Evolutionary conservation across 352 stramenopile species (phyloP), one percentile per base, ranked within the genome.

Genomic region (Phytophthora ohioensis): DNA sequence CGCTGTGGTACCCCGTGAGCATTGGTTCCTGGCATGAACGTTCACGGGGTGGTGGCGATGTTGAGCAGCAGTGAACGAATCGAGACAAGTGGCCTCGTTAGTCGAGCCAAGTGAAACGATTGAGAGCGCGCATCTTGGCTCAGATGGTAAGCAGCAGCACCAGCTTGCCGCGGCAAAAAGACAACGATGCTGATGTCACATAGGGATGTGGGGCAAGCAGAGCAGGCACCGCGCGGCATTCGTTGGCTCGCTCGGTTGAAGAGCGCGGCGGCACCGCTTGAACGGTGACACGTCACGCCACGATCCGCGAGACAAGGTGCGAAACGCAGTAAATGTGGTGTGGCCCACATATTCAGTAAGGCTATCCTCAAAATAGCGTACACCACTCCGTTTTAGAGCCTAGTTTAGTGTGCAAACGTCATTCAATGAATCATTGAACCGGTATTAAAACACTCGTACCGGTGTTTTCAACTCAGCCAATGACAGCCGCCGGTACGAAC

Each of bases 261-360:
- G 60, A 17, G 7, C 12, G 38, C 46, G 52, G 31, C 38, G 17
- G 41, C 61, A 56, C 42, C 61, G 56, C 17, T 69, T 34, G 52
- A 52, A 41, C 27, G 10, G 32, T 69, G 62, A 34, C 61, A 69
- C 61, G 61, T 69, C 52, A 63, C 34, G 35, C 15, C 48, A 56
- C 48, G 31, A 56, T 41, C 9, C 27, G 21, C 32, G 47, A 39
- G 47, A 54, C 47, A 54, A 54, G 43, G 42, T 48, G n/a, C 13
- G n/a, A 13, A 4, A 48, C 42, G 32, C 30, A 9, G 4, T 32
- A 3, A 30, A 32, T 27, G 13, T 42, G 12, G 12, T 30, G 21
- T 27, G 21, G 21, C 21, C 21, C 21, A 27, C 21, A 27, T 27
- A 2, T 27, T 27, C 21, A 27, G 21, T 27, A 1, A 27, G 21